Evolutionary conservation across 768 basidiomycete species (phyloP), one percentile per base, ranked within the genome.

Genomic region (Termitomyces sp.): DNA sequence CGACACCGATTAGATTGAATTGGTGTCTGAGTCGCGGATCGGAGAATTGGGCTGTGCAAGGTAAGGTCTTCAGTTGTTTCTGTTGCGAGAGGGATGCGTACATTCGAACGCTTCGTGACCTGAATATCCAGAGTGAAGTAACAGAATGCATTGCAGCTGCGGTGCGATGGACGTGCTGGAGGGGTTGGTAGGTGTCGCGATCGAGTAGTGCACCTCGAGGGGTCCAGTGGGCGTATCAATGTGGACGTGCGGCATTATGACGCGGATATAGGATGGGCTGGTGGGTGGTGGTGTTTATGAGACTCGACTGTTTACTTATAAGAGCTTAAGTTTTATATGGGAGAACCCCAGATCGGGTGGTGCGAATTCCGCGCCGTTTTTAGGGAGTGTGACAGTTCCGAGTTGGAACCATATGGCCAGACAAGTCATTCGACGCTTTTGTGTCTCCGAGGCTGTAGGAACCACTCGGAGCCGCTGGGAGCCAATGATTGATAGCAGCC

Each of bases 1-100:
- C 68, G 17, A 71, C 55, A 1, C 64, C 65, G 12, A 71, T 64
- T 10, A 71, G 63, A 58, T 70, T 71, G 59, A 69, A 70, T 11
- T 49, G 60, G 32, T 58, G 42, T 28, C 68, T 52, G 5, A 70
- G 63, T 17, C 41, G 58, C 10, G 66, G 59, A 52, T 71, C 68
- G 16, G 52, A 58, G 50, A 66, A 69, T 46, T 69, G 68, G 11
- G 53, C 67, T 68, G 52, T 37, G 28, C 10, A 11, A 23, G 37
- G 14, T 50, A 28, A 3, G 28, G 3, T 28, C 35, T 3, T 39
- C 39, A 52, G 8, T 49, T 5, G 17, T 23, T 16, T 30, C 19
- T n/a, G 32, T 28, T 28, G 19, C 12, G n/a, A 23, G 51, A 6
- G 5, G 16, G 8, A 10, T 30, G n/a, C 58, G 17, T 43, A 66